Percentiles rank a stretch among this genome's conserved stretches.
Conservation (phyloP, 805 yeast species). For the Saturnispora zaruensis region DNA sequence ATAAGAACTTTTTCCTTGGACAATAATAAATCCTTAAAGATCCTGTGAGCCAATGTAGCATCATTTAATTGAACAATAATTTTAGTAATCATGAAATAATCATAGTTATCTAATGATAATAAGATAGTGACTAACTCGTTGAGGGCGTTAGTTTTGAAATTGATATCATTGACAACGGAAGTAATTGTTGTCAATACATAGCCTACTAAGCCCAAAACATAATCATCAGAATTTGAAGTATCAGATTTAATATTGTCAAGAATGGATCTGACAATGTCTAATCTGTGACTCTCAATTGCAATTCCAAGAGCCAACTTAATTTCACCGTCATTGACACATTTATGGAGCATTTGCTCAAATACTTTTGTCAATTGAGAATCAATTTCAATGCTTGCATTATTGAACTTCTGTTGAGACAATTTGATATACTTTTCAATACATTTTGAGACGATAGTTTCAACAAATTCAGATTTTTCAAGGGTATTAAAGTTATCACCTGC, state of each 20-base stretch:
- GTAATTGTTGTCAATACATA: slow-evolving; percentile 71
- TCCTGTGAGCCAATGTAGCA: slow-evolving; percentile 52
- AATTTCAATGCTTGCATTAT: slow-evolving; percentile 28
- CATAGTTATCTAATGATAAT: slow-evolving; percentile 53
- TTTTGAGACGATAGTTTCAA: slow-evolving; percentile 88
- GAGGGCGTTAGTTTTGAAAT: slow-evolving; percentile 59
- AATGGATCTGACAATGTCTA: slow-evolving; percentile 65
- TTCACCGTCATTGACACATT: slow-evolving; percentile 67
- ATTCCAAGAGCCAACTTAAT: slow-evolving; percentile 80
- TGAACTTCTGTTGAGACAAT: slow-evolving; percentile 44
- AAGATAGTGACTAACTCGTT: slow-evolving; percentile 53
- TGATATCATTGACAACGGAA: slow-evolving; percentile 48
- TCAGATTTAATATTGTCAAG: slow-evolving; percentile 28
- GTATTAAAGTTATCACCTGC: slow-evolving; percentile 78
- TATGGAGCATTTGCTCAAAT: slow-evolving; percentile 79
- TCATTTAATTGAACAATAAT: slow-evolving; percentile 85
- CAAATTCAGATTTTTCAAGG: slow-evolving; percentile 70
- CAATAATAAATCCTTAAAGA: slow-evolving; percentile 53
- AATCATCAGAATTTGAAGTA: slow-evolving; percentile 40
- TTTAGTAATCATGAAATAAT: slow-evolving; percentile 76
- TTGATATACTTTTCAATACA: slow-evolving; percentile 78
- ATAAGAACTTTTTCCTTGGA: slow-evolving; percentile 38
- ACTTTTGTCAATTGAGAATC: slow-evolving; percentile 59
- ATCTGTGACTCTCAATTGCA: slow-evolving; percentile 77
- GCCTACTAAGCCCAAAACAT: slow-evolving; percentile 47